A percentile compares a stretch with the other conserved stretches of the same genome.
phyloP scores from a whole-genome alignment of 192 early-diverging fungal genomes.

The Coemansia sp. region DNA sequence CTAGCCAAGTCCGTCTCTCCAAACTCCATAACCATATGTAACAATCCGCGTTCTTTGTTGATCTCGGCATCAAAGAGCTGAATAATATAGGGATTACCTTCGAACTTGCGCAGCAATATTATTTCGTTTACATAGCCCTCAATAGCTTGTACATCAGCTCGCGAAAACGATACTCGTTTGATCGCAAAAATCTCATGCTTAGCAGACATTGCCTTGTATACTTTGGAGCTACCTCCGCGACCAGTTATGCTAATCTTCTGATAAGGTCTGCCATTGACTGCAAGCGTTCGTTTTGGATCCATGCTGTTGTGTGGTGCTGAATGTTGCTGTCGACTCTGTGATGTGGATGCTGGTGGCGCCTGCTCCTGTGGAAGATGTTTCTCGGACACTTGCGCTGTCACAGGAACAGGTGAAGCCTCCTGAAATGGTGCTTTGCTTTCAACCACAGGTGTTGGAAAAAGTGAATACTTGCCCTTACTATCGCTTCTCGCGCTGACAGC shows the following conservation, averaged over 20 bases:
- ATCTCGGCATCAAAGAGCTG: slow-evolving; percentile 76
- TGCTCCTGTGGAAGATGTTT: neutral
- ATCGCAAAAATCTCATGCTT: slow-evolving; percentile 71
- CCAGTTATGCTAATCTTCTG: slow-evolving; percentile 64
- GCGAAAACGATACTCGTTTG: slow-evolving; percentile 78
- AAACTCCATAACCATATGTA: slow-evolving; percentile 85
- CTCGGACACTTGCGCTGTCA: neutral
- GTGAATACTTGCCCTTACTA: slow-evolving; percentile 7
- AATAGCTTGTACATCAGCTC: slow-evolving; percentile 62
- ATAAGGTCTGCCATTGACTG: slow-evolving; percentile 54
- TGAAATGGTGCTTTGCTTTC: slow-evolving; percentile 20
- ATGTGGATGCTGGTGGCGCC: neutral
- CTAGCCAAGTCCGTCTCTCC: slow-evolving; percentile 85
- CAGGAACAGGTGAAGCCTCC: slow-evolving; percentile 9
- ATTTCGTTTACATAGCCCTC: slow-evolving; percentile 86
- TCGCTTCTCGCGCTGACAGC: neutral
- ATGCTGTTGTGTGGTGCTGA: slow-evolving; percentile 9
- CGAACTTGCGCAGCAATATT: slow-evolving; percentile 65
- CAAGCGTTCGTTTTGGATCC: slow-evolving; percentile 42
- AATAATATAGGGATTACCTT: slow-evolving; percentile 71
- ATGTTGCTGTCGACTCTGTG: slow-evolving; percentile 2
- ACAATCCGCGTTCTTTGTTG: slow-evolving; percentile 57
- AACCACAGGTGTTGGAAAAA: slow-evolving; percentile 14
- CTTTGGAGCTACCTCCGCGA: slow-evolving; percentile 84
- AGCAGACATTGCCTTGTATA: slow-evolving; percentile 78